These are phyloP conservation scores for Penicillium paxilli DNA, from an alignment of 495 filamentous ascomycete species.

Conservation along the genomic window DNA sequence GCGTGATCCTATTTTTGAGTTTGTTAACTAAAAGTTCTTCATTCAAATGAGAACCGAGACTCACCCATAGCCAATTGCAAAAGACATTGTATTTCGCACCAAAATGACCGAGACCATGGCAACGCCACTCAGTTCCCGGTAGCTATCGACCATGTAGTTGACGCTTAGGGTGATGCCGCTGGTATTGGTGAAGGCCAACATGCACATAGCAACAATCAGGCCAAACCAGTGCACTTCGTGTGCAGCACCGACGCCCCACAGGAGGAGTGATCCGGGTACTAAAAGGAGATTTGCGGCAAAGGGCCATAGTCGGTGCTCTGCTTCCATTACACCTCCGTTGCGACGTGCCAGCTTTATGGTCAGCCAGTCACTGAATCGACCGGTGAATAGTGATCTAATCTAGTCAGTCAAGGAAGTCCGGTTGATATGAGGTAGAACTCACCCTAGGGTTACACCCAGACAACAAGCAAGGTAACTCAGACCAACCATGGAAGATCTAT, in stretches of 20 bases:
- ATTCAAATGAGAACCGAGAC: conserved; percentile 6
- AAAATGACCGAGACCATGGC: conserved; percentile 64
- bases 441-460: conserved; percentile 54
- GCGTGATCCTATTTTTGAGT: conserved; percentile 52
- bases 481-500: conserved; percentile 59
- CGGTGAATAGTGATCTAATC: conserved; percentile 46
- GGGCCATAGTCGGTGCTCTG: conserved; percentile 65
- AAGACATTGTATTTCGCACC: conserved; percentile 67
- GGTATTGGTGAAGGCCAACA: conserved; percentile 57
- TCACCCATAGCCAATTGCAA: conserved; percentile 57
- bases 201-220: conserved; percentile 61
- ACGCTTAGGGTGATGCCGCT: conserved; percentile 60
- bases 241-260: conserved; percentile 71
- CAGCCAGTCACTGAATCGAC: conserved; percentile 59
- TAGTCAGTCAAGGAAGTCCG: not conserved
- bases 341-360: conserved; percentile 57
- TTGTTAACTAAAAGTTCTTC: not conserved
- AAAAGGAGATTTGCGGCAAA: conserved; percentile 54
- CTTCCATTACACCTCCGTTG: conserved; percentile 62
- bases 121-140: conserved; percentile 62
- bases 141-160: conserved; percentile 64
- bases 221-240: conserved; percentile 63
- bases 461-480: conserved; percentile 59
- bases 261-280: conserved; percentile 56
- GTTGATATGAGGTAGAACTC: conserved; percentile 5